Evolutionary conservation across 1,139 yeast species (phyloP).

Genomic region (Taiozyma sp.): DNA sequence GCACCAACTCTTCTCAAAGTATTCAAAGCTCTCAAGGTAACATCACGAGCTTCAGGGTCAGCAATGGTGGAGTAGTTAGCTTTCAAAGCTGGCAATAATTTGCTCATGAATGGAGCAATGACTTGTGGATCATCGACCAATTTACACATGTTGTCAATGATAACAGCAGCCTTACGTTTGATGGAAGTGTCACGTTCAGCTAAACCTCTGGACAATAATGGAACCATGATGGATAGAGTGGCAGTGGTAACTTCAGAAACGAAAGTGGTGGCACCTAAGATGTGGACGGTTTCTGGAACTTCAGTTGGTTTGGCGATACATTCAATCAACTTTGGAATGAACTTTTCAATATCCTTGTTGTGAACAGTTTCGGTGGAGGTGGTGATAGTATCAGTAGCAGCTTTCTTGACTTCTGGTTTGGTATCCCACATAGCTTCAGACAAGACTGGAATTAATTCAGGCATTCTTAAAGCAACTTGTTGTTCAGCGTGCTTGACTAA

Average conservation of each 20-base stretch:
- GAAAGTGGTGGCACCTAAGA: conserved; percentile 98
- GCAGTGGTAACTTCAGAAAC: conserved; percentile 99
- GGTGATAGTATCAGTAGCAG: conserved; percentile 93
- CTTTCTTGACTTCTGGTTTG: conserved; percentile 94
- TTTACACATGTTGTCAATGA: conserved; percentile 99
- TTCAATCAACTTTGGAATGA: conserved; percentile 94
- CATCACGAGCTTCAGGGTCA: conserved; percentile 99
- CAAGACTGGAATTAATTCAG: conserved; percentile 95
- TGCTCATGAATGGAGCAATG: conserved; percentile 97
- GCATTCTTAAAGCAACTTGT: conserved; percentile 98
- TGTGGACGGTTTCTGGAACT: conserved; percentile 98
- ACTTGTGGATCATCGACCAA: conserved; percentile 99
- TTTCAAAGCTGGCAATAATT: conserved; percentile 94
- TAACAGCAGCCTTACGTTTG: conserved; percentile 99
- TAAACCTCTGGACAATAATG: conserved; percentile 97
- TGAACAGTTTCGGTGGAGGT: conserved; percentile 96
- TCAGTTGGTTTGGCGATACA: conserved; percentile 96
- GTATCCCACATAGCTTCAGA: conserved; percentile 99
- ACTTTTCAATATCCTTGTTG: conserved; percentile 99
- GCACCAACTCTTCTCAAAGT: conserved; percentile 99
- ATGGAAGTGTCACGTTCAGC: conserved; percentile 99
- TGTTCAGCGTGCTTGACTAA: conserved; percentile 93
- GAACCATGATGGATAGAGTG: conserved; percentile 98
- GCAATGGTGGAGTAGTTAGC: conserved; percentile 93
- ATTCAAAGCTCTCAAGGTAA: conserved; percentile 93